Conservation (phyloP, 2,329 filamentous ascomycete genomes). For the Trichoderma atrobrunneum region DNA sequence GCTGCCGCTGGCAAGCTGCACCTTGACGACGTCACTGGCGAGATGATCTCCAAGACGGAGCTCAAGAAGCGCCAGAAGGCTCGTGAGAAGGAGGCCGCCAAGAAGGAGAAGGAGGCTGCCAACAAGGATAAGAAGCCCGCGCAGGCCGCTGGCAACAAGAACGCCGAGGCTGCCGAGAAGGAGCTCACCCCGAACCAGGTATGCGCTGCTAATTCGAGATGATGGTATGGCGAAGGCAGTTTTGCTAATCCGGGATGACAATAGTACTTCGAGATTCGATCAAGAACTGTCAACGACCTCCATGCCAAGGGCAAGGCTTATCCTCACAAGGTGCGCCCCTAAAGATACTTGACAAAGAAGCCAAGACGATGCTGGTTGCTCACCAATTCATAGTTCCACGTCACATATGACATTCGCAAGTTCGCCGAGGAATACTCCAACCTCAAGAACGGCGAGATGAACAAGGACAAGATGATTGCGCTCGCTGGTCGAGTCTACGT, state of each 20-base stretch:
- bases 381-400: conserved; percentile 59
- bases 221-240: neutral
- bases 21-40: conserved; percentile 90
- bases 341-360: neutral
- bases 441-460: conserved; percentile 84
- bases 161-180: conserved; percentile 62
- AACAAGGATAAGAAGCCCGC: conserved; percentile 38
- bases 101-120: conserved; percentile 78
- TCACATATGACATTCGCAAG: conserved; percentile 76
- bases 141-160: conserved; percentile 31
- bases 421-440: conserved; percentile 75
- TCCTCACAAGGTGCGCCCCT: conserved; percentile 65
- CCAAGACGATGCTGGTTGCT: neutral
- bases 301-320: conserved; percentile 54
- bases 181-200: conserved; percentile 56
- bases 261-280: conserved; percentile 91
- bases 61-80: conserved; percentile 96
- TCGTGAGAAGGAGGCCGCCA: conserved; percentile 81
- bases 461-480: conserved; percentile 70
- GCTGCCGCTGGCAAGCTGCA: conserved; percentile 68
- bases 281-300: conserved; percentile 61
- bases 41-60: conserved; percentile 78
- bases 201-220: neutral
- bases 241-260: neutral
- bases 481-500: conserved; percentile 87